Percentiles rank a stretch among this genome's conserved stretches.
These are phyloP conservation scores for Tylopilus plumbeoviolaceoides DNA, from an alignment of 768 basidiomycete species.

Conservation along the genomic window DNA sequence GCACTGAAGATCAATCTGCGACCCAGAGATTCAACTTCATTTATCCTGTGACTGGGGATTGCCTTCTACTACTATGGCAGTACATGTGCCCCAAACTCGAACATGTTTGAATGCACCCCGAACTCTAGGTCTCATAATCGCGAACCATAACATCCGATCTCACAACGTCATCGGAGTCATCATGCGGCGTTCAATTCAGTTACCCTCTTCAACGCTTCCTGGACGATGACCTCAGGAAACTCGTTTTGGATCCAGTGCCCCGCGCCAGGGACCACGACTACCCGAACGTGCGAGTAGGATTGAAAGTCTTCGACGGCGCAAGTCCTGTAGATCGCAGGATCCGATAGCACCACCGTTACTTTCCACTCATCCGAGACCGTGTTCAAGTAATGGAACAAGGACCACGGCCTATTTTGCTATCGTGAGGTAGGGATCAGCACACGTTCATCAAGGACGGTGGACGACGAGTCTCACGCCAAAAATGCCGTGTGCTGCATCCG, in stretches of 20 bases:
- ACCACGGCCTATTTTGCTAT: slow-evolving; percentile 18
- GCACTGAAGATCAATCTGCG: no score
- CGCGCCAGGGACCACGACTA: slow-evolving; percentile 9
- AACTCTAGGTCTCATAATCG: no score
- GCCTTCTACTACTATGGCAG: no score
- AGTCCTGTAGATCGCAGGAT: slow-evolving; percentile 7
- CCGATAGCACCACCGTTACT: slow-evolving; percentile 14
- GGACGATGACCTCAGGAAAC: slow-evolving; percentile 19
- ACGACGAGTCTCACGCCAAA: neutral
- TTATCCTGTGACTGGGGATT: no score
- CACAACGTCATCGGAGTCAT: neutral
- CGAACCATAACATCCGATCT: no score
- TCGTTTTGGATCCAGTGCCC: slow-evolving; percentile 28
- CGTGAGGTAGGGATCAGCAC: neutral
- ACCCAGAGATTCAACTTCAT: no score
- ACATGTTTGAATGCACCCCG: no score
- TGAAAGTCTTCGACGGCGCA: slow-evolving; percentile 7
- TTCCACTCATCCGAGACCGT: slow-evolving; percentile 11
- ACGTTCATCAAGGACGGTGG: neutral
- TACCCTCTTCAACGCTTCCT: slow-evolving; percentile 13
- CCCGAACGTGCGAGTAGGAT: slow-evolving; percentile 12
- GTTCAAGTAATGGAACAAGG: slow-evolving; percentile 8
- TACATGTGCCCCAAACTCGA: no score
- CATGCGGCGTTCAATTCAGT: slow-evolving; percentile 5
- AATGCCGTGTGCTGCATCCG: slow-evolving; percentile 4